Conservation (phyloP, 257 asterid species). For the Eucommia ulmoides region DNA sequence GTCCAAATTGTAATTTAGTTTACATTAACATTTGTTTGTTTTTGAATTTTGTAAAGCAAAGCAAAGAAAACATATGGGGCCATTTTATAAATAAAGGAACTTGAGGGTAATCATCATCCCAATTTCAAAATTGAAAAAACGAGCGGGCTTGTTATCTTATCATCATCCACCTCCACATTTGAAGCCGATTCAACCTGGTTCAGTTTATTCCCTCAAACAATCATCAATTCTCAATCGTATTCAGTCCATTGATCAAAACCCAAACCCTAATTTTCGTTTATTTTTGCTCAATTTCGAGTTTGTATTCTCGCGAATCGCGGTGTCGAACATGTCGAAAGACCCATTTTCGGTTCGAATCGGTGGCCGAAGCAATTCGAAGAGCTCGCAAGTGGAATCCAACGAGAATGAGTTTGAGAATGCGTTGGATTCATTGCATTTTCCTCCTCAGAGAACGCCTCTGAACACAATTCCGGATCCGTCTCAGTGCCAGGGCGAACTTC, state of each 20-base stretch:
- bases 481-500: constrained; percentile 23
- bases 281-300: no score
- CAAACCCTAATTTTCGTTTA: constrained; percentile 3
- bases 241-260: constrained; percentile 1
- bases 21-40: not conserved
- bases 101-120: not conserved
- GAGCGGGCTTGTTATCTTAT: constrained; percentile 13
- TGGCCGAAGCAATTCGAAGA: constrained; percentile 11
- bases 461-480: constrained; percentile 64
- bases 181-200: constrained; percentile 7
- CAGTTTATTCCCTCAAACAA: constrained; percentile 1
- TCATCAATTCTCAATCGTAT: constrained; percentile 1
- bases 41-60: no score
- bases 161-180: not conserved
- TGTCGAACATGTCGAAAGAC: constrained; percentile 27
- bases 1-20: no score
- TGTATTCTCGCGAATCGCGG: no score
- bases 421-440: constrained; percentile 11
- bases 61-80: not conserved
- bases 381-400: constrained; percentile 16
- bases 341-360: constrained; percentile 8
- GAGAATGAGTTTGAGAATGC: constrained; percentile 26
- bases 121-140: constrained; percentile 19
- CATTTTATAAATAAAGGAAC: not conserved
- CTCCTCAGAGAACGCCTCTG: constrained; percentile 51